Evolutionary conservation across 805 yeast genomes (phyloP), one percentile per base, ranked within the genome.

Genomic region (Cyberlindnera bimundalis): DNA sequence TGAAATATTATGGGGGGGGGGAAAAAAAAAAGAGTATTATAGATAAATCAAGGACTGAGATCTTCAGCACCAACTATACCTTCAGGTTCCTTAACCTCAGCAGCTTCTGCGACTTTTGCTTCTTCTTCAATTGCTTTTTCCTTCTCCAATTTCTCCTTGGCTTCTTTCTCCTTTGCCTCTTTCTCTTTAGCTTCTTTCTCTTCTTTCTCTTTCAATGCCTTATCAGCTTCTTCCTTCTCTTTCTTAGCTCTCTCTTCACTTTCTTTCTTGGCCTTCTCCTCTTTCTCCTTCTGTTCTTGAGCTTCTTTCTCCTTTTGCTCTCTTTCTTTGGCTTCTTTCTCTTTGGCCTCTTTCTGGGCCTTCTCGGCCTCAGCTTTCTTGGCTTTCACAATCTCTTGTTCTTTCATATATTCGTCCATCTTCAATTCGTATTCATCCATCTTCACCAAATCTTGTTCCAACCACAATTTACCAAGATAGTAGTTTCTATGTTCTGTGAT

Each of bases 391-490:
- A 23, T 29, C 29, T 33, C 10, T 10, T 24, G 29, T 13, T 43
- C 27, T 28, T 37, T 40, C 16, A 30, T 11, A 15, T 39, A 43
- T 24, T 43, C 41, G 5, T n/a, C 28, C 33, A 43, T 26, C 26
- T 34, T 41, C 14, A 24, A 26, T 1, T 52, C 52, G 33, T 50
- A 53, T 11, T 50, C 46, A 11, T 27, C 17, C 10, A 56, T n/a
- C 29, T 37, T 38, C 15, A 52, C 56, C 15, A 56, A 31, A 27
- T 53, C 57, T 26, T 49, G 53, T 11, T 47, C 33, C 18, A 58
- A 41, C 62, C 64, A 59, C 20, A 59, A 35, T 42, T 52, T 56
- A 10, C 62, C 60, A 11, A 58, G 24, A 37, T 59, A 59, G 23
- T 51, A 52, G 34, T 49, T 52, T 16, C 40, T 51, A 20, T 34